Percentiles rank a stretch among this genome's conserved stretches.
These are phyloP conservation scores for Emericellopsis atlantica DNA, from an alignment of 2,329 filamentous ascomycete species.

Conservation along the genomic window DNA sequence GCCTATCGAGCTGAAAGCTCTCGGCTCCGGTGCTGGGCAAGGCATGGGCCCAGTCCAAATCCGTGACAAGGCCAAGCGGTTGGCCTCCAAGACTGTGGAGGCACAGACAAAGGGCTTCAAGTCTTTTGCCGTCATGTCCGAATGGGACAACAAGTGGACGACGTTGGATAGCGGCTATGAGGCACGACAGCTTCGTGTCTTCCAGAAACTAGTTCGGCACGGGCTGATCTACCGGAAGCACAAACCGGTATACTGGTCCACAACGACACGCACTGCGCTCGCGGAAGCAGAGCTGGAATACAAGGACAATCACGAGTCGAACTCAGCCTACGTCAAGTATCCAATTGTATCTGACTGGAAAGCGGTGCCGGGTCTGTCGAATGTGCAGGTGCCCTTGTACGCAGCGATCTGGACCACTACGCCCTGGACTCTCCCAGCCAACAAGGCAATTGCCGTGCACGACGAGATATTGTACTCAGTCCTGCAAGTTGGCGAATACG, in stretches of 20 bases:
- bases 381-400: constrained; percentile 40
- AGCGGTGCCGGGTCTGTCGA: constrained; percentile 19
- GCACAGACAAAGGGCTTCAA: constrained; percentile 63
- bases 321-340: constrained; percentile 69
- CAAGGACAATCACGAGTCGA: constrained; percentile 59
- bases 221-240: constrained; percentile 66
- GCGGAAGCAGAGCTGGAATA: constrained; percentile 82
- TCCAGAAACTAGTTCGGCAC: constrained; percentile 60
- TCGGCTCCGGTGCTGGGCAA: constrained; percentile 41
- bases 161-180: constrained; percentile 72
- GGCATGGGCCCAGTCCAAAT: constrained; percentile 42
- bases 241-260: constrained; percentile 81
- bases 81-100: constrained; percentile 57
- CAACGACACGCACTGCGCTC: constrained; percentile 64
- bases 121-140: constrained; percentile 66
- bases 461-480: constrained; percentile 62
- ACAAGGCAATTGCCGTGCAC: constrained; percentile 77
- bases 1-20: constrained; percentile 91
- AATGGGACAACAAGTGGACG: constrained; percentile 65
- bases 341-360: constrained; percentile 39
- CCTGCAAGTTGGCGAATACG: constrained; percentile 41
- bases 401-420: constrained; percentile 99
- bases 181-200: constrained; percentile 61
- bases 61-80: constrained; percentile 47
- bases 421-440: constrained; percentile 92